phyloP scores from a whole-genome alignment of 2,329 filamentous ascomycete species.

The Camptophora hylomeconis region DNA sequence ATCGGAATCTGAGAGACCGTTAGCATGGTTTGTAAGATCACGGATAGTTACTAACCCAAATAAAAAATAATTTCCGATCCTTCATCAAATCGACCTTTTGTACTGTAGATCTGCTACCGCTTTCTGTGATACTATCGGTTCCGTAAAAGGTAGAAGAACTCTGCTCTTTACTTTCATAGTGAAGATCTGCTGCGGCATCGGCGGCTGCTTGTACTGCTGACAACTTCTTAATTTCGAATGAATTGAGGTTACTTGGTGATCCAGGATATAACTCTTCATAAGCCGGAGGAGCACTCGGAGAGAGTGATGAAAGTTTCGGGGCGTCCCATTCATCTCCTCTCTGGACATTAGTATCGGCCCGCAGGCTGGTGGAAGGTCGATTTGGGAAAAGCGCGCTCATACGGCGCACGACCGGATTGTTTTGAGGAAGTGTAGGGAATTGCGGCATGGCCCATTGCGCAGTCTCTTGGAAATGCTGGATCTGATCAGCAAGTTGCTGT shows the following conservation, averaged over 20 bases:
- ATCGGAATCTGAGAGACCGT: constrained; percentile 35
- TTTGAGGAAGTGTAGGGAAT: constrained; percentile 44
- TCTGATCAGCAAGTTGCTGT: constrained; percentile 59
- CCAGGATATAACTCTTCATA: constrained; percentile 68
- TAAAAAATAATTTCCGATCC: constrained; percentile 40
- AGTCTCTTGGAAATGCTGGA: constrained; percentile 64
- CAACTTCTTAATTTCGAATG: constrained; percentile 30
- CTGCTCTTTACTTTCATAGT: constrained; percentile 21
- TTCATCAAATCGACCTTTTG: constrained; percentile 26
- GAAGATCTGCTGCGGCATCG: constrained; percentile 31
- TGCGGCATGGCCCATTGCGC: constrained; percentile 56
- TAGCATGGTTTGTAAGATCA: constrained; percentile 15
- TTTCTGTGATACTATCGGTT: constrained; percentile 12
- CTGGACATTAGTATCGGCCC: constrained; percentile 26
- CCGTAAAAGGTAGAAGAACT: not conserved
- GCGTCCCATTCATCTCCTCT: constrained; percentile 54
- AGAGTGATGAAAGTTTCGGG: constrained; percentile 33
- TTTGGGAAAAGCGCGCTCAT: constrained; percentile 63
- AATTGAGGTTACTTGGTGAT: constrained; percentile 24
- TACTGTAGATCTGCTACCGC: constrained; percentile 23
- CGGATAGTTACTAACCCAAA: constrained; percentile 34
- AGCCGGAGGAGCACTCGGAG: constrained; percentile 50
- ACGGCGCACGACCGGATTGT: constrained; percentile 56
- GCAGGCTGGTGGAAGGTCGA: constrained; percentile 40
- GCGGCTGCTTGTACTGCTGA: constrained; percentile 29